phyloP scores from a whole-genome alignment of 495 filamentous ascomycete species.

The Pyronema omphalodes region DNA sequence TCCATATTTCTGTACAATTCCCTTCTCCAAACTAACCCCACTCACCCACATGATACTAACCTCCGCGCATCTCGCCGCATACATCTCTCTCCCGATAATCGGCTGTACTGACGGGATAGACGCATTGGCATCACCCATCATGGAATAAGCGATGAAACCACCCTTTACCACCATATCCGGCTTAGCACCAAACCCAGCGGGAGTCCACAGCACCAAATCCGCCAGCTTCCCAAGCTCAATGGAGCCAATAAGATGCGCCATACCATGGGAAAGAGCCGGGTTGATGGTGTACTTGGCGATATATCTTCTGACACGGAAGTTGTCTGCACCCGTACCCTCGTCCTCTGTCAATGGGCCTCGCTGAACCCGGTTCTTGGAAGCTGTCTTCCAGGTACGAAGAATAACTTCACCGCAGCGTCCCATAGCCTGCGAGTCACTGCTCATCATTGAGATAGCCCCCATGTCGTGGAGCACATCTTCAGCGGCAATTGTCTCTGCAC shows the following conservation, averaged over 20 bases:
- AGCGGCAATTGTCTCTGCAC: slow-evolving; percentile 89
- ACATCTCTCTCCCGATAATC: slow-evolving; percentile 74
- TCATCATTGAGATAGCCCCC: slow-evolving; percentile 97
- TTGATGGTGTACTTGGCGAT: slow-evolving; percentile 97
- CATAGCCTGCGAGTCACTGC: slow-evolving; percentile 92
- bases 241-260: slow-evolving; percentile 75
- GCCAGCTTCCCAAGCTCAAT: slow-evolving; percentile 83
- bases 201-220: slow-evolving; percentile 78
- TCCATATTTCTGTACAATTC: slow-evolving; percentile 48
- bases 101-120: slow-evolving; percentile 86
- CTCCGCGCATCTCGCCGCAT: slow-evolving; percentile 50
- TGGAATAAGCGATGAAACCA: slow-evolving; percentile 67
- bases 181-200: slow-evolving; percentile 76
- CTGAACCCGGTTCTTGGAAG: slow-evolving; percentile 92
- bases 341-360: slow-evolving; percentile 62
- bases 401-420: slow-evolving; percentile 92
- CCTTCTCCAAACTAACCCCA: slow-evolving; percentile 44
- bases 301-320: slow-evolving; percentile 85
- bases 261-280: slow-evolving; percentile 83
- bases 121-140: slow-evolving; percentile 91
- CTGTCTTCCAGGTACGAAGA: slow-evolving; percentile 90
- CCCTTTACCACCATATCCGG: slow-evolving; percentile 71
- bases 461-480: slow-evolving; percentile 95
- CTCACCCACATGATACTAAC: slow-evolving; percentile 75
- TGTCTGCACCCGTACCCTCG: slow-evolving; percentile 65